Evolutionary conservation across 257 asterid species (phyloP).

Genomic region (Salvia hispanica): DNA sequence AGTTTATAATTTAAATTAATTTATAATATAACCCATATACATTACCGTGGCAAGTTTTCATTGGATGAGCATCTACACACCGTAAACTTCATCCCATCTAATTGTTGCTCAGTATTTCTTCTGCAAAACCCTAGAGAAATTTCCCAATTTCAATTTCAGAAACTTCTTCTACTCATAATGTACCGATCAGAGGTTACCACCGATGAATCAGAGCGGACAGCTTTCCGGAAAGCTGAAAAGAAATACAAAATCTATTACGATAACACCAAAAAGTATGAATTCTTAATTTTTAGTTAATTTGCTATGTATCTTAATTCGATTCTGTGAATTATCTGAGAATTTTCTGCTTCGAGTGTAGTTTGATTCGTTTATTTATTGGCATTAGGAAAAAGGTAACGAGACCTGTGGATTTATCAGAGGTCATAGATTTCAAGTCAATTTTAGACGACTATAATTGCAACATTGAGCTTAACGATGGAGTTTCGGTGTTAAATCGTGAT

Average conservation of each 20-base stretch:
- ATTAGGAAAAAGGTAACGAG: conserved; percentile 65
- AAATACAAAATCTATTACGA: conserved; percentile 87
- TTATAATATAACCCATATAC: too few relatives aligned
- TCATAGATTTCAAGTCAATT: conserved; percentile 80
- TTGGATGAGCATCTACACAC: too few relatives aligned
- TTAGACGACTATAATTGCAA: conserved; percentile 50
- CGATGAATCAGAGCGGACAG: conserved; percentile 81
- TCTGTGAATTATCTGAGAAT: background rate
- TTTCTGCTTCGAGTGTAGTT: background rate
- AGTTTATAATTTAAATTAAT: too few relatives aligned
- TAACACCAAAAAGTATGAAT: conserved; percentile 56
- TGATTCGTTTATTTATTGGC: background rate
- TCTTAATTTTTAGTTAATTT: background rate
- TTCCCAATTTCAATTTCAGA: conserved; percentile 20
- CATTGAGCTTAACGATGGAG: conserved; percentile 60
- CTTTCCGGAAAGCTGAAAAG: conserved; percentile 88
- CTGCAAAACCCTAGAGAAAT: conserved; percentile 41
- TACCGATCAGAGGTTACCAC: conserved; percentile 50
- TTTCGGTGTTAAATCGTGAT: conserved; percentile 52
- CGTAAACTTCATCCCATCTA: too few relatives aligned
- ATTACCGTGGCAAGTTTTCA: too few relatives aligned
- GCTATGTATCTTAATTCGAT: background rate
- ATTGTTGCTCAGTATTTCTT: too few relatives aligned
- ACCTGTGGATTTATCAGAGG: conserved; percentile 89
- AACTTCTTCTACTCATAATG: conserved; percentile 40